Evolutionary conservation across 2,329 filamentous ascomycete species (phyloP).

Genomic region (Epichloe amarillans): DNA sequence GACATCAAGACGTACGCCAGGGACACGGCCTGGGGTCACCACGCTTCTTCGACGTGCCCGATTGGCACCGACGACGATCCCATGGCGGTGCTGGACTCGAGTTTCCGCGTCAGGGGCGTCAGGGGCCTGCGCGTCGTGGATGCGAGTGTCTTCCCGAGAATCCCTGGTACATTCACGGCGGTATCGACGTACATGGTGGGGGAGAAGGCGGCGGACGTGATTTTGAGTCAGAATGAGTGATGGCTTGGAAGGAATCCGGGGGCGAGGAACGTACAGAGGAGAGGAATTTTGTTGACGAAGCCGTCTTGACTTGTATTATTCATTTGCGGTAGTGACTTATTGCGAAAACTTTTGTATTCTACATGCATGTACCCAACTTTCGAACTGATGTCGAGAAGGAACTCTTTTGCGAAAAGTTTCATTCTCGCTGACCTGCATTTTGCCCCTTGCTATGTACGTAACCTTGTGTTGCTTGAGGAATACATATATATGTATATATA

Average conservation of each 20-base stretch:
- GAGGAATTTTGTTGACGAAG: no score
- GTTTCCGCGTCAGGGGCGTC: slow-evolving; percentile 41
- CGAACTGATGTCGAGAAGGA: no score
- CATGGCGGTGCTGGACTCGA: slow-evolving; percentile 40
- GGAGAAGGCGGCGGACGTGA: slow-evolving; percentile 35
- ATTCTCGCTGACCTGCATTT: not conserved
- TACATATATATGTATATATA: no score
- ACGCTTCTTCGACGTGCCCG: slow-evolving; percentile 40
- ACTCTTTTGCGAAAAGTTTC: not conserved
- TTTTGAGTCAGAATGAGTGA: slow-evolving; percentile 3
- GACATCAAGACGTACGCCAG: slow-evolving; percentile 32
- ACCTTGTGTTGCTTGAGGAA: no score
- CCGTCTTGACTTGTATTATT: no score
- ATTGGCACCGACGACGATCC: slow-evolving; percentile 40
- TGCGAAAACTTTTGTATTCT: not conserved
- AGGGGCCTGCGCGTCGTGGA: slow-evolving; percentile 43
- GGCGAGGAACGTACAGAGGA: no score
- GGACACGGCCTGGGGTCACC: slow-evolving; percentile 41
- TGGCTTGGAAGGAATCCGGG: not conserved
- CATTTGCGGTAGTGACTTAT: no score
- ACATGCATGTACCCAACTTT: no score
- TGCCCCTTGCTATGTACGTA: not conserved
- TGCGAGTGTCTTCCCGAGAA: slow-evolving; percentile 37
- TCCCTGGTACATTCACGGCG: slow-evolving; percentile 33
- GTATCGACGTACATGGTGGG: slow-evolving; percentile 38